A percentile compares a stretch with the other conserved stretches of the same genome.
phyloP scores from a whole-genome alignment of 495 filamentous ascomycete species.

The Sphaerosporella brunnea region DNA sequence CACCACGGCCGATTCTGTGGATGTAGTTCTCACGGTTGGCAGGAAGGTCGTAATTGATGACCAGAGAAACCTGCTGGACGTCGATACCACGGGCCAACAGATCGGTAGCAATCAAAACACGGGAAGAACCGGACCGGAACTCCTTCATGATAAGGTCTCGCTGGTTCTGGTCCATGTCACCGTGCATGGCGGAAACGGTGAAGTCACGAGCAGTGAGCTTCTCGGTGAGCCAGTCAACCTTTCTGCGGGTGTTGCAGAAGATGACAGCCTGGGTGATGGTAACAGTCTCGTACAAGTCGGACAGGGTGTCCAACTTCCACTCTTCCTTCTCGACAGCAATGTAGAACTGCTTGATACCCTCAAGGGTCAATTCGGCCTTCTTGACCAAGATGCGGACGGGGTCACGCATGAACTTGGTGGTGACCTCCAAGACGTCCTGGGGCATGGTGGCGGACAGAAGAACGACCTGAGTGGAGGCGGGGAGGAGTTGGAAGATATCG shows the following conservation, averaged over 20 bases:
- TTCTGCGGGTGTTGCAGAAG: constrained; percentile 98
- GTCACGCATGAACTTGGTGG: constrained; percentile 99
- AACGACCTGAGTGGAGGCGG: constrained; percentile 90
- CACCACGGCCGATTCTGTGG: constrained; percentile 88
- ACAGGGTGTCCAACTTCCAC: constrained; percentile 99
- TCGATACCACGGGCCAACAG: constrained; percentile 97
- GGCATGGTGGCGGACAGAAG: constrained; percentile 94
- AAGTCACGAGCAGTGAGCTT: constrained; percentile 98
- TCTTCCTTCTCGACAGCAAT: constrained; percentile 99
- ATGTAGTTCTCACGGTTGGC: constrained; percentile 99
- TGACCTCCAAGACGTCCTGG: constrained; percentile 97
- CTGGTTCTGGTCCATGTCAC: constrained; percentile 96
- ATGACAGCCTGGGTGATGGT: constrained; percentile 99
- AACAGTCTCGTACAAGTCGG: constrained; percentile 95
- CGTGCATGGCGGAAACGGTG: constrained; percentile 96
- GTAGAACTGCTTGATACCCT: constrained; percentile 98
- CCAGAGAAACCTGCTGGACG: constrained; percentile 95
- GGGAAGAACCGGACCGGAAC: constrained; percentile 87
- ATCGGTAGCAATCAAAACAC: constrained; percentile 96
- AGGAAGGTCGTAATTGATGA: constrained; percentile 98
- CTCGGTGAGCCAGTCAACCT: constrained; percentile 98
- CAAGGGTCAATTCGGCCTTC: constrained; percentile 95
- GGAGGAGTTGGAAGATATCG: constrained; percentile 93
- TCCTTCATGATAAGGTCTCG: constrained; percentile 98
- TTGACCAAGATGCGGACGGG: constrained; percentile 98